These are phyloP conservation scores for Viola pubescens DNA, from an alignment of 441 rosid genomes.

Conservation along the genomic window DNA sequence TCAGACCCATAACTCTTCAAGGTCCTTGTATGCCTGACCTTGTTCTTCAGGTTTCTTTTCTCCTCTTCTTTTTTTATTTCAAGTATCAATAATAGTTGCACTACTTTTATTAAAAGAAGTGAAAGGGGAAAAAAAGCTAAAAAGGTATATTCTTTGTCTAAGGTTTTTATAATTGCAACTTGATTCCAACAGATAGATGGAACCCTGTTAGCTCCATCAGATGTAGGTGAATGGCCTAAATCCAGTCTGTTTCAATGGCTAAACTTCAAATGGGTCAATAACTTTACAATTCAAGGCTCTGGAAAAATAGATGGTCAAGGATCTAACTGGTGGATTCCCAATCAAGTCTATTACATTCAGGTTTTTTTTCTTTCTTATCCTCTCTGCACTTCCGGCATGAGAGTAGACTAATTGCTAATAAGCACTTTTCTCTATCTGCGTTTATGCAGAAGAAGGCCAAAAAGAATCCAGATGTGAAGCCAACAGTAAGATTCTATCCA, in stretches of 20 bases:
- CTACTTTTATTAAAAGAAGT: slow-evolving; percentile 2
- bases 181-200: slow-evolving; percentile 58
- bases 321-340: slow-evolving; percentile 59
- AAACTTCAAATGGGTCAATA: slow-evolving; percentile 29
- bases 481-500: slow-evolving; percentile 43
- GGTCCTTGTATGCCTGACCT: slow-evolving; percentile 61
- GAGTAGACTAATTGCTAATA: too few species aligned
- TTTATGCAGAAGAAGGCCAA: slow-evolving; percentile 44
- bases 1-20: slow-evolving; percentile 48
- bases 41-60: slow-evolving; percentile 41
- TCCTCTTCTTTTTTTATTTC: slow-evolving; percentile 8
- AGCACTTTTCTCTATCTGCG: slow-evolving; percentile 1
- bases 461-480: slow-evolving; percentile 55
- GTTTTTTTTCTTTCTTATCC: slow-evolving; percentile 2
- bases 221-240: slow-evolving; percentile 23
- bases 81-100: too few species aligned
- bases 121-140: background rate
- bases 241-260: slow-evolving; percentile 27
- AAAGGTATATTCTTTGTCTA: slow-evolving; percentile 14
- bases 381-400: background rate
- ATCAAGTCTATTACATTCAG: slow-evolving; percentile 23
- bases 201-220: slow-evolving; percentile 51
- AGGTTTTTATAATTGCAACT: background rate
- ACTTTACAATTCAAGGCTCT: slow-evolving; percentile 60
- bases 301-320: slow-evolving; percentile 78